Evolutionary conservation across 148 eudicot species (phyloP).

Genomic region (Chenopodium berlandieri): DNA sequence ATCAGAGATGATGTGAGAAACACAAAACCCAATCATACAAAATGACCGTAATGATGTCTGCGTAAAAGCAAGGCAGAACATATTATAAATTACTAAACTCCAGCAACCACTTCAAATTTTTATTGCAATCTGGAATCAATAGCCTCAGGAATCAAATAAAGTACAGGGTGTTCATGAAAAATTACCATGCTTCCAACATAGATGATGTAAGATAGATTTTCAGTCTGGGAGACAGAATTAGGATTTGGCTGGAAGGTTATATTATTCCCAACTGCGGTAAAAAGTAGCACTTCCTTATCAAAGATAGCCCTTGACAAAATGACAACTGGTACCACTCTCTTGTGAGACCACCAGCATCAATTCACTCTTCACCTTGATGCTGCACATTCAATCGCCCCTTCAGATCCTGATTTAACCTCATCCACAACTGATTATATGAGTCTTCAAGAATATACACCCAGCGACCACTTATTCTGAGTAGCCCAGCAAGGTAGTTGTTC

Average conservation of each 20-base stretch:
- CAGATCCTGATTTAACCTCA: conserved; percentile 82
- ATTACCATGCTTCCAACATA: conserved; percentile 48
- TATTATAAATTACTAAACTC: conserved; percentile 56
- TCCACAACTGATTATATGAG: conserved; percentile 88
- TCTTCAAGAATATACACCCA: conserved; percentile 97
- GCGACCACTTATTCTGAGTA: conserved; percentile 85
- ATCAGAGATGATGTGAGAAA: background rate
- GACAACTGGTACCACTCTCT: conserved; percentile 95
- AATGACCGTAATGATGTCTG: background rate
- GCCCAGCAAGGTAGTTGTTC: conserved; percentile 38
- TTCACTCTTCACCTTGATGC: conserved; percentile 99
- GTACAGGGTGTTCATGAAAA: no score
- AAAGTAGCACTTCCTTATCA: conserved; percentile 93
- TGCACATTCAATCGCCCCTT: conserved; percentile 95
- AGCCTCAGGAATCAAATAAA: conserved; percentile 52
- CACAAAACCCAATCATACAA: background rate
- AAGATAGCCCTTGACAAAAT: conserved; percentile 77
- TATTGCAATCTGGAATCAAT: conserved; percentile 98
- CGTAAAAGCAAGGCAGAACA: background rate
- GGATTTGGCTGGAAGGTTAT: conserved; percentile 98
- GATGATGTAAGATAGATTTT: conserved; percentile 94
- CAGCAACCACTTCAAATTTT: conserved; percentile 96
- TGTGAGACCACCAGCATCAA: conserved; percentile 99
- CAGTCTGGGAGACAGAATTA: conserved; percentile 95
- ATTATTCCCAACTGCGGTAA: conserved; percentile 92